Evolutionary conservation across 805 yeast species (phyloP).

Genomic region (Schwanniomyces occidentalis): DNA sequence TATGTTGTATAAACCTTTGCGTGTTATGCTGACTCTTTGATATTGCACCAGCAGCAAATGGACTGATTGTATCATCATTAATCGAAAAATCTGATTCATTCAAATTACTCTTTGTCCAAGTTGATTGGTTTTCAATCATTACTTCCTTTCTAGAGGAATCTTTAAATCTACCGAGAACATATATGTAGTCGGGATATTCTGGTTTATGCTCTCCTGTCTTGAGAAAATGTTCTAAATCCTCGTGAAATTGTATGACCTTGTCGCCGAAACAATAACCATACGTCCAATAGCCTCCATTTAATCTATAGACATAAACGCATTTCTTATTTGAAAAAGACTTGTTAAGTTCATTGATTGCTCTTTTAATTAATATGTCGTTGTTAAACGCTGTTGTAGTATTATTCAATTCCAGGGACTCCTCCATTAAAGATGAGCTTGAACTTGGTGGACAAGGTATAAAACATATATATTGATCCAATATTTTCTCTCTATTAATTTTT

Average conservation of each 20-base stretch:
- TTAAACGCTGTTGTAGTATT: constrained; percentile 2
- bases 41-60: constrained; percentile 18
- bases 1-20: constrained; percentile 39
- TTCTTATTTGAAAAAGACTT: constrained; percentile 17
- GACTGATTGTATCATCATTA: constrained; percentile 27
- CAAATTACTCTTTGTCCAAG: constrained; percentile 14
- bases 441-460: constrained; percentile 14
- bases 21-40: constrained; percentile 13
- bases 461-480: constrained; percentile 19
- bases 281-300: constrained; percentile 52
- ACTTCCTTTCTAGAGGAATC: constrained; percentile 16
- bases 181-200: constrained; percentile 30
- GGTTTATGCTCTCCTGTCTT: constrained; percentile 31
- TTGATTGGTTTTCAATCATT: constrained; percentile 22
- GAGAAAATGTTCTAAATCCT: constrained; percentile 21
- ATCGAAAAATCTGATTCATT: constrained; percentile 25
- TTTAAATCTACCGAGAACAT: constrained; percentile 34
- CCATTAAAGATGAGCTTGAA: not conserved
- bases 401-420: not conserved
- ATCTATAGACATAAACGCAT: constrained; percentile 25
- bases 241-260: constrained; percentile 51
- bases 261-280: constrained; percentile 52
- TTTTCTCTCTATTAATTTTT: constrained; percentile 8
- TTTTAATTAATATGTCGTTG: constrained; percentile 13
- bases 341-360: constrained; percentile 16